phyloP scores from a whole-genome alignment of 2,329 filamentous ascomycete genomes.

The Lachnellula subtilissima region DNA sequence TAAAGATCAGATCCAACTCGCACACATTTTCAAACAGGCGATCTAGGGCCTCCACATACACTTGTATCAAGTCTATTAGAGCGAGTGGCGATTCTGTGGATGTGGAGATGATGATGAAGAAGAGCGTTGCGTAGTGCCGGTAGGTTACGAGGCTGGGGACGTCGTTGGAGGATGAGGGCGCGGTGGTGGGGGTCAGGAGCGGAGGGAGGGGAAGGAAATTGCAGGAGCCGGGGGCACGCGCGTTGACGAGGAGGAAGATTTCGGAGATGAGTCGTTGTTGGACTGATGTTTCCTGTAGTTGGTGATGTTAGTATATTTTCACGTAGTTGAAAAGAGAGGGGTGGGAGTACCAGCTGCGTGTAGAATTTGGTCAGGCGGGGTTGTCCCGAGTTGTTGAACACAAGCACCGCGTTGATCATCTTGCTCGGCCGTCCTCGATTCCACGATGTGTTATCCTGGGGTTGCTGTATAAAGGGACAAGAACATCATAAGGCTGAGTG shows the following conservation, averaged over 20 bases:
- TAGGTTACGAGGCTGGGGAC: conserved; percentile 94
- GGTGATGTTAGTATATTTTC: conserved; percentile 10
- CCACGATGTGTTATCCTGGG: no score
- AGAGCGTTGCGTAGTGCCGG: conserved; percentile 95
- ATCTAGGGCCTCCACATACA: conserved; percentile 94
- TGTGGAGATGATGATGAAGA: conserved; percentile 97
- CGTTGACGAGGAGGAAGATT: conserved; percentile 93
- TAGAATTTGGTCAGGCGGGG: conserved; percentile 98
- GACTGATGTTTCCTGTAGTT: conserved; percentile 80
- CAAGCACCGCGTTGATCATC: conserved; percentile 98
- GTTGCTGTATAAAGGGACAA: no score
- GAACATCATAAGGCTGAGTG: background rate
- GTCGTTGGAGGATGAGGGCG: conserved; percentile 68
- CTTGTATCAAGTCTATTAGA: conserved; percentile 93
- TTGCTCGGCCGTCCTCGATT: conserved; percentile 15
- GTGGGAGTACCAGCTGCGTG: conserved; percentile 71
- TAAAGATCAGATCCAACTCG: conserved; percentile 95
- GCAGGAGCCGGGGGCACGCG: conserved; percentile 85
- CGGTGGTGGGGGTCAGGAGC: conserved; percentile 56
- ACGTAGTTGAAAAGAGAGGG: background rate
- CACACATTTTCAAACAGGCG: conserved; percentile 97
- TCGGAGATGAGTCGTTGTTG: conserved; percentile 96
- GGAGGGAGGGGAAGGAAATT: conserved; percentile 87
- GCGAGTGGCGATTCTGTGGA: conserved; percentile 94
- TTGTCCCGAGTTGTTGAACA: conserved; percentile 98